Evolutionary conservation across 73 alveolate genomes (phyloP).

Genomic region (Tetrahymena thermophila): DNA sequence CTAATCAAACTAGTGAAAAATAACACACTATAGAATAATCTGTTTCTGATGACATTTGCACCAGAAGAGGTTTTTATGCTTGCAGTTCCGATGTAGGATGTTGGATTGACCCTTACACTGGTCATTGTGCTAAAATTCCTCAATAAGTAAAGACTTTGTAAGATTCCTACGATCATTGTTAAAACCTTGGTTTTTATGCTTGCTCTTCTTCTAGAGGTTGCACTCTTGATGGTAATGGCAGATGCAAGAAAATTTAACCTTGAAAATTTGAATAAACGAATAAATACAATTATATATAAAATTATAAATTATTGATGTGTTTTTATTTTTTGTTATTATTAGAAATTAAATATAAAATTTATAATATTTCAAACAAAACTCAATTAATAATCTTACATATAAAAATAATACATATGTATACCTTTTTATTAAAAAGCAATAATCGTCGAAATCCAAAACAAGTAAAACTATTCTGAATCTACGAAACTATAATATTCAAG

Average conservation of each 20-base stretch:
- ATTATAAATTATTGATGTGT: neutral
- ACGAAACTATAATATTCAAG: no score
- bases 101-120: neutral
- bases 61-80: neutral
- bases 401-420: no score
- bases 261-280: neutral
- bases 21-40: neutral
- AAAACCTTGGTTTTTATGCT: neutral
- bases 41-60: neutral
- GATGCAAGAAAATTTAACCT: neutral
- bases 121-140: neutral
- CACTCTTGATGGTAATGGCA: neutral
- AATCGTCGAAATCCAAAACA: no score
- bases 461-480: no score
- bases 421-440: no score
- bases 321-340: no score
- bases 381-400: no score
- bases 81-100: neutral
- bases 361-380: no score
- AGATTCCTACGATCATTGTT: neutral
- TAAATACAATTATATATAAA: no score
- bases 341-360: no score
- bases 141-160: neutral
- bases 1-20: neutral
- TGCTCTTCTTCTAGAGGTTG: neutral